phyloP scores from a whole-genome alignment of 768 basidiomycete genomes.

The Pleurotus salmoneostramineus region DNA sequence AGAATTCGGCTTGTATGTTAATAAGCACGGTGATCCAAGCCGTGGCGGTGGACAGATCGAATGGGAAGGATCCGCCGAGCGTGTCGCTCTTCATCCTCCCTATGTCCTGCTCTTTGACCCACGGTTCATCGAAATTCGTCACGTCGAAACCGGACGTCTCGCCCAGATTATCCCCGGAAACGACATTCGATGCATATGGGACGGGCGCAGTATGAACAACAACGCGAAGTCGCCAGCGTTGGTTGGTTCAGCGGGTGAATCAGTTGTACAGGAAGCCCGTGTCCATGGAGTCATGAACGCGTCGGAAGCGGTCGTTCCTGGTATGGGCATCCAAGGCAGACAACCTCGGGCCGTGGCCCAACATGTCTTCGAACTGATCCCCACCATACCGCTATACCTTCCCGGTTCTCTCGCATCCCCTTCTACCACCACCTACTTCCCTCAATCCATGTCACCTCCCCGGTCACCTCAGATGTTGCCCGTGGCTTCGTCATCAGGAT shows the following conservation, averaged over 20 bases:
- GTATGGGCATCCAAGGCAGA: conserved; percentile 19
- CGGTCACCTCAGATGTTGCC: conserved; percentile 46
- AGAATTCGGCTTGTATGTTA: conserved; percentile 95
- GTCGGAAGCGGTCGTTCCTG: conserved; percentile 36
- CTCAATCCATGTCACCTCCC: conserved; percentile 48
- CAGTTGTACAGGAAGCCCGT: conserved; percentile 70
- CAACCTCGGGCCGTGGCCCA: conserved; percentile 54
- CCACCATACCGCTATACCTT: conserved; percentile 69
- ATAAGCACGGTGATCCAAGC: conserved; percentile 89
- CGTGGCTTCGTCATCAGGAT: conserved; percentile 14
- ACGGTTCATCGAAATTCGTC: conserved; percentile 90
- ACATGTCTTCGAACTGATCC: conserved; percentile 76
- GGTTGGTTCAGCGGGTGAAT: conserved; percentile 42
- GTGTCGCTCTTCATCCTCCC: conserved; percentile 86
- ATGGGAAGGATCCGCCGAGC: conserved; percentile 93
- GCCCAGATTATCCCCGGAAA: conserved; percentile 83
- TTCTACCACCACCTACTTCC: conserved; percentile 48
- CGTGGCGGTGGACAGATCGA: conserved; percentile 76
- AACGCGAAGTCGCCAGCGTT: conserved; percentile 62
- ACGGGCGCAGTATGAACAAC: conserved; percentile 62
- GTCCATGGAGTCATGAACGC: conserved; percentile 87
- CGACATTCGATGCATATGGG: conserved; percentile 88
- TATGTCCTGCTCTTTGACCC: conserved; percentile 89
- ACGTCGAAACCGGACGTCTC: conserved; percentile 77
- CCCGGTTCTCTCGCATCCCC: conserved; percentile 56